Evolutionary conservation across 2,329 filamentous ascomycete species (phyloP).

Genomic region (Penicillium sumatraense): DNA sequence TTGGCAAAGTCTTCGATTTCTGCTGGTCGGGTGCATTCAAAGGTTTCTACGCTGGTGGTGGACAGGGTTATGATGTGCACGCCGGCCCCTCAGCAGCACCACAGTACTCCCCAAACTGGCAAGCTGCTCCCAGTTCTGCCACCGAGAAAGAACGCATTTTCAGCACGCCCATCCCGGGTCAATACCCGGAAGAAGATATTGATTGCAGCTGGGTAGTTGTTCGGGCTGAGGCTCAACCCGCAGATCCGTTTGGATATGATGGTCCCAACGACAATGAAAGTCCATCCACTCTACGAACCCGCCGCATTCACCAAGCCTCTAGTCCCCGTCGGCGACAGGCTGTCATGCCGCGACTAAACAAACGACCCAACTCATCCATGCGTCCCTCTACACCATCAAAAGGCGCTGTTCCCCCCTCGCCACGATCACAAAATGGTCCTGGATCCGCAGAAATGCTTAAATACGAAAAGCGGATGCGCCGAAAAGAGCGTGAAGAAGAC

Average conservation of each 20-base stretch:
- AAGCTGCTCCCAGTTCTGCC: slow-evolving; percentile 25
- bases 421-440: slow-evolving; percentile 37
- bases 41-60: slow-evolving; percentile 86
- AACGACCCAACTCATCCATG: slow-evolving; percentile 24
- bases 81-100: slow-evolving; percentile 26
- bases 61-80: slow-evolving; percentile 68
- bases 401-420: slow-evolving; percentile 27
- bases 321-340: slow-evolving; percentile 31
- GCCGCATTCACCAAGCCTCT: slow-evolving; percentile 26
- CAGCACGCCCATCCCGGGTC: slow-evolving; percentile 57
- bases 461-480: slow-evolving; percentile 71
- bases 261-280: slow-evolving; percentile 15
- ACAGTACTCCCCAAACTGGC: slow-evolving; percentile 33
- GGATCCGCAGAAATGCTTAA: slow-evolving; percentile 67
- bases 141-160: slow-evolving; percentile 34
- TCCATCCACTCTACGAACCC: slow-evolving; percentile 19
- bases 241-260: slow-evolving; percentile 16
- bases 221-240: slow-evolving; percentile 28
- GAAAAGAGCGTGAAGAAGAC: slow-evolving; percentile 78
- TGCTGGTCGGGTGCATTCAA: slow-evolving; percentile 73
- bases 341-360: slow-evolving; percentile 30
- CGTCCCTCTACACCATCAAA: slow-evolving; percentile 30
- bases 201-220: slow-evolving; percentile 75
- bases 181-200: slow-evolving; percentile 59
- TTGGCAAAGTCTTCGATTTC: slow-evolving; percentile 79